Percentiles rank a stretch among this genome's conserved stretches.
Conservation (phyloP, 768 basidiomycete species). For the Agrocybe pediades region DNA sequence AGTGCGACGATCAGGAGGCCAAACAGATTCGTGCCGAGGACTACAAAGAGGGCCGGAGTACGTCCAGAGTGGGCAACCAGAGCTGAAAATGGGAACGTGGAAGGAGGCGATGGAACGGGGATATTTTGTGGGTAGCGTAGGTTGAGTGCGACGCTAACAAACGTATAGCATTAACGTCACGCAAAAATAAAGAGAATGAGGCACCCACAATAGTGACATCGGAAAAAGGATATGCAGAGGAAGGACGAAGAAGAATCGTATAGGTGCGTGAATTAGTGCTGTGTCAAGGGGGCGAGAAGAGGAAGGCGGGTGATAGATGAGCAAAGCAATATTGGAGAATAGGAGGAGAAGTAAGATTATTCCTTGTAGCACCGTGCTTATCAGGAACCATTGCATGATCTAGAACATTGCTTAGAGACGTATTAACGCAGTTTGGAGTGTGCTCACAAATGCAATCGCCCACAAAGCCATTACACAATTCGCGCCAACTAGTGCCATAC, state of each 20-base stretch:
- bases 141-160: slow-evolving; percentile 65
- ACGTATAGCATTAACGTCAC: not conserved
- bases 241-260: slow-evolving; percentile 67
- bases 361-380: slow-evolving; percentile 73
- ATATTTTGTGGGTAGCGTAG: slow-evolving; percentile 53
- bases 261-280: slow-evolving; percentile 84
- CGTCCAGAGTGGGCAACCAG: not conserved
- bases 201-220: slow-evolving; percentile 55
- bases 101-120: slow-evolving; percentile 49
- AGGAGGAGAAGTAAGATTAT: slow-evolving; percentile 69
- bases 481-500: slow-evolving; percentile 33
- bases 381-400: slow-evolving; percentile 78
- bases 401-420: slow-evolving; percentile 75
- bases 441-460: slow-evolving; percentile 36
- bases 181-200: not conserved
- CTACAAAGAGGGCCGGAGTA: slow-evolving; percentile 74
- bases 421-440: slow-evolving; percentile 77
- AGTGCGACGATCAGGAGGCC: slow-evolving; percentile 56
- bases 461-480: slow-evolving; percentile 13
- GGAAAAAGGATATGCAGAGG: slow-evolving; percentile 61
- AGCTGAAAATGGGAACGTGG: slow-evolving; percentile 54
- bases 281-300: slow-evolving; percentile 69
- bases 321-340: slow-evolving; percentile 78
- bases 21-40: slow-evolving; percentile 64
- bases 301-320: slow-evolving; percentile 70